Conservation (phyloP, 1,284 basidiomycete species). For the Dichomitus squalens region DNA sequence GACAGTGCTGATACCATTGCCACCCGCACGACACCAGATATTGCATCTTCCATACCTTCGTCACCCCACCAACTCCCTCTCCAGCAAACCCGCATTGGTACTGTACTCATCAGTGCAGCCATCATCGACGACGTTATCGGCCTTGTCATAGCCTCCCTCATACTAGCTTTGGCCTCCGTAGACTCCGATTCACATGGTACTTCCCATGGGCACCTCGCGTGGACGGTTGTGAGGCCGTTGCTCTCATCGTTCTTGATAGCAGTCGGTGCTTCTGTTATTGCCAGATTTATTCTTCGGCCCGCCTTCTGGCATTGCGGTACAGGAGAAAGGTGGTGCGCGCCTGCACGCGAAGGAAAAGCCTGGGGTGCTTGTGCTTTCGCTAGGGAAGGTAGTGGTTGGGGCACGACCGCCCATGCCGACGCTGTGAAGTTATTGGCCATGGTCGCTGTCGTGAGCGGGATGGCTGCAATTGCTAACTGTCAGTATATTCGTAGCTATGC, state of each 20-base stretch:
- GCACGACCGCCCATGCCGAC: slow-evolving; percentile 27
- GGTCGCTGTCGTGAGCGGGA: slow-evolving; percentile 26
- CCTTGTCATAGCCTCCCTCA: slow-evolving; percentile 50
- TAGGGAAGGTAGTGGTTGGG: slow-evolving; percentile 18
- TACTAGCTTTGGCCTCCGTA: slow-evolving; percentile 37
- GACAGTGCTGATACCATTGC: no score
- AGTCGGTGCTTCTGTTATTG: slow-evolving; percentile 30
- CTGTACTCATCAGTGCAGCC: slow-evolving; percentile 51
- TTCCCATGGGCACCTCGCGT: slow-evolving; percentile 24
- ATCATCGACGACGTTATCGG: slow-evolving; percentile 58
- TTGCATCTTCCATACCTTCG: background rate
- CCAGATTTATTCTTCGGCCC: slow-evolving; percentile 32
- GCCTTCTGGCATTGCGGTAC: slow-evolving; percentile 26
- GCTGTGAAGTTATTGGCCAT: slow-evolving; percentile 27
- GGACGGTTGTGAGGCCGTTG: slow-evolving; percentile 44
- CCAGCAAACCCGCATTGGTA: slow-evolving; percentile 47
- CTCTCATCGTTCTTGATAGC: slow-evolving; percentile 41
- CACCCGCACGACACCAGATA: background rate
- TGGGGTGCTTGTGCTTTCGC: slow-evolving; percentile 19
- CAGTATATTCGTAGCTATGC: no score
- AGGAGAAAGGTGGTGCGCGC: slow-evolving; percentile 31
- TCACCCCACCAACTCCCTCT: slow-evolving; percentile 29
- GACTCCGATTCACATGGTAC: slow-evolving; percentile 4
- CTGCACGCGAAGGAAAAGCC: slow-evolving; percentile 15
- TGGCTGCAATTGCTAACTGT: slow-evolving; percentile 30